A percentile compares a stretch with the other conserved stretches of the same genome.
Conservation (phyloP, 495 filamentous ascomycete genomes). For the Tuber brumale region DNA sequence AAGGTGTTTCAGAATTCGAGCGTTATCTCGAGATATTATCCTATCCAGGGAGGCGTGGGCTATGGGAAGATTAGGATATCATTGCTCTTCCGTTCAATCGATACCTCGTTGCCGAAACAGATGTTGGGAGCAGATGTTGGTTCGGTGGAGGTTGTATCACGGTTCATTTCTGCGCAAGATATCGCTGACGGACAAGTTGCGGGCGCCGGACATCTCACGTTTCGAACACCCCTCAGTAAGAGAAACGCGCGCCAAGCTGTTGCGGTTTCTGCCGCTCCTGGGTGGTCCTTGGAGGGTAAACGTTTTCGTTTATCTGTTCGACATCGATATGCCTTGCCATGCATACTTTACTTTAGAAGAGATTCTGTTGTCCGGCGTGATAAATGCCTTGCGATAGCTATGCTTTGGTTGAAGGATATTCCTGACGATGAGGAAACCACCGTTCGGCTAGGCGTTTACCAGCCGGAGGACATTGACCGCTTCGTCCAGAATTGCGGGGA, state of each 20-base stretch:
- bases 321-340: constrained; percentile 55
- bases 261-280: not conserved
- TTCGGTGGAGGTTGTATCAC: constrained; percentile 52
- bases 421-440: constrained; percentile 57
- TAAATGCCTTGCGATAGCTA: constrained; percentile 54
- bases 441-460: constrained; percentile 51
- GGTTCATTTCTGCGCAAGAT: constrained; percentile 33
- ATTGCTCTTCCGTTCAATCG: constrained; percentile 62
- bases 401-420: constrained; percentile 62
- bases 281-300: constrained; percentile 21
- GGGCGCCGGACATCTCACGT: constrained; percentile 29
- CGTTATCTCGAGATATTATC: constrained; percentile 58
- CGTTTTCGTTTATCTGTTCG: constrained; percentile 48
- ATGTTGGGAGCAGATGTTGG: constrained; percentile 62
- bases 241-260: constrained; percentile 19
- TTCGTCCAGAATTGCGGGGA: constrained; percentile 35
- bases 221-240: constrained; percentile 25
- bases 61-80: constrained; percentile 61
- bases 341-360: constrained; percentile 57
- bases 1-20: constrained; percentile 53
- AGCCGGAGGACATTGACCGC: constrained; percentile 25
- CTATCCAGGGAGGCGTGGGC: constrained; percentile 58
- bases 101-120: constrained; percentile 51
- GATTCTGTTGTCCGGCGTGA: constrained; percentile 49
- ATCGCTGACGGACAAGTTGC: constrained; percentile 33